Evolutionary conservation across 192 early-diverging fungal genomes (phyloP).

Genomic region (Backusella psychrophila): DNA sequence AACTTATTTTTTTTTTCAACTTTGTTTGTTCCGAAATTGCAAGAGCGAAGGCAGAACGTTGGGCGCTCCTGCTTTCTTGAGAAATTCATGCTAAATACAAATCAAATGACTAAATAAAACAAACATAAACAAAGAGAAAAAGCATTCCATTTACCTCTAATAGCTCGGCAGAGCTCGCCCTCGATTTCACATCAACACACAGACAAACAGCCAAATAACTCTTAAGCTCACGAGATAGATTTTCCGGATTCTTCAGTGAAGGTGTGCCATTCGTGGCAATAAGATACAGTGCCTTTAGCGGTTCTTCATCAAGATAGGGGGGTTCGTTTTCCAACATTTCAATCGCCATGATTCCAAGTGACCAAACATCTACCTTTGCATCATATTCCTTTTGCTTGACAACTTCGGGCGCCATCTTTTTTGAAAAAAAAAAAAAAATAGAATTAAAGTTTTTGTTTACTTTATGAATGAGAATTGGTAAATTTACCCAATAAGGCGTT

Average conservation of each 20-base stretch:
- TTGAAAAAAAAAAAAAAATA: not conserved
- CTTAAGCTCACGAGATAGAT: constrained; percentile 43
- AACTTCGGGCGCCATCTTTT: constrained; percentile 93
- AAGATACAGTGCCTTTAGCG: constrained; percentile 84
- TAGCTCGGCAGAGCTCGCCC: constrained; percentile 76
- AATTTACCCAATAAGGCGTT: constrained; percentile 82
- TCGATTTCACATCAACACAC: constrained; percentile 70
- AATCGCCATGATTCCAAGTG: constrained; percentile 95
- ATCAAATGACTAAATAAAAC: not conserved
- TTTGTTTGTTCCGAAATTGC: constrained; percentile 15
- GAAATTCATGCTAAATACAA: constrained; percentile 67
- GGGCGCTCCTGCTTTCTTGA: constrained; percentile 54
- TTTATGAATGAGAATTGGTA: not conserved
- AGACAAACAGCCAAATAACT: constrained; percentile 59
- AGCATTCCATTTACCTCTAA: constrained; percentile 49
- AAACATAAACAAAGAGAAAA: not conserved
- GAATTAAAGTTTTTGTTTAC: not conserved
- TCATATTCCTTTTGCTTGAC: constrained; percentile 92
- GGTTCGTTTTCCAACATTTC: constrained; percentile 98
- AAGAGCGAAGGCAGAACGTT: constrained; percentile 18
- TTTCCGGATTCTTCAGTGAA: constrained; percentile 73
- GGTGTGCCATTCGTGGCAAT: constrained; percentile 97
- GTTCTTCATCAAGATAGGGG: constrained; percentile 94
- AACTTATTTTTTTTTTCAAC: not conserved
- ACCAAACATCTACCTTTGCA: constrained; percentile 95